Evolutionary conservation across 176 grass and related monocot species (phyloP).

Genomic region (Melocanna baccifera): DNA sequence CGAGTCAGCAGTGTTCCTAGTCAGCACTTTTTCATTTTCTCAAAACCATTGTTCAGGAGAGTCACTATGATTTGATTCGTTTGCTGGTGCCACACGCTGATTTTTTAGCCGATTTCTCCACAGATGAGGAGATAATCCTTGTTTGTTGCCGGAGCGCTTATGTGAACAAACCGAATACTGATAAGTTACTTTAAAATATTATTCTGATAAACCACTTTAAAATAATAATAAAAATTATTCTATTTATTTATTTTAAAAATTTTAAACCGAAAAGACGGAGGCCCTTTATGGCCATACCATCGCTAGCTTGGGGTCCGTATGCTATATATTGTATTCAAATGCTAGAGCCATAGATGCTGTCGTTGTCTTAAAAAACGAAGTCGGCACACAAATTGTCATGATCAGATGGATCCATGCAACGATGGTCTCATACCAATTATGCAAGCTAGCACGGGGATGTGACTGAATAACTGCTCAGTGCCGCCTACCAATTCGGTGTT

Average conservation of each 20-base stretch:
- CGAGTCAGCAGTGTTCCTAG: too few species aligned
- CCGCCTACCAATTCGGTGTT: background rate
- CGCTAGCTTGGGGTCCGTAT: too few species aligned
- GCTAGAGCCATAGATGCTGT: background rate
- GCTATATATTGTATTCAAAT: background rate
- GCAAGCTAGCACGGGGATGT: background rate
- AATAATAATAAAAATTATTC: too few species aligned
- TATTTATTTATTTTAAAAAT: too few species aligned
- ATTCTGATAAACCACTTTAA: too few species aligned
- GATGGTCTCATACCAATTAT: background rate
- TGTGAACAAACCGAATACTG: rapidly evolving
- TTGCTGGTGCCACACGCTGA: background rate
- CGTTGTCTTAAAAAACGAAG: background rate
- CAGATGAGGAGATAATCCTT: background rate
- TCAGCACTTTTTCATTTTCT: too few species aligned
- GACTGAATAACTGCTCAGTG: background rate
- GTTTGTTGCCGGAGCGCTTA: background rate
- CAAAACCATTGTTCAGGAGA: too few species aligned
- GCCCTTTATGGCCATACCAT: too few species aligned
- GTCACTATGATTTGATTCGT: background rate
- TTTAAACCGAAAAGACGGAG: too few species aligned
- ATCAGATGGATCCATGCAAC: background rate
- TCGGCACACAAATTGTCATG: background rate
- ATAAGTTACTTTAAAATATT: too few species aligned
- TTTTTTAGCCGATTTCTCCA: background rate